phyloP scores from a whole-genome alignment of 352 stramenopile genomes.

The Globisporangium spinosum region DNA sequence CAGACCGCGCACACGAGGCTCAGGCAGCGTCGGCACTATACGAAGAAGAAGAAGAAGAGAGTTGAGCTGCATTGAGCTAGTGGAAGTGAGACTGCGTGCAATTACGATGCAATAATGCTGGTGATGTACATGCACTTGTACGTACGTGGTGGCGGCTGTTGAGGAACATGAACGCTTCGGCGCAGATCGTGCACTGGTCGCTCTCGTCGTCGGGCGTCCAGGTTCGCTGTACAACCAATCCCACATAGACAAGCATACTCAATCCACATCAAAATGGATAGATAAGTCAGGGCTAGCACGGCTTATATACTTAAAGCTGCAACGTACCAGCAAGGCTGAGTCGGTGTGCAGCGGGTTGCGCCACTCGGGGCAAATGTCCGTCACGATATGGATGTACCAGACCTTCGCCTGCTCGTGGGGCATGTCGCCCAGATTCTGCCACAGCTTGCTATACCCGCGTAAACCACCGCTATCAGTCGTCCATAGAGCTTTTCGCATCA shows the following conservation, averaged over 20 bases:
- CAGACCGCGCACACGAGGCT: slow-evolving; percentile 65
- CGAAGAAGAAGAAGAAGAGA: too few relatives aligned
- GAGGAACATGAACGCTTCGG: slow-evolving; percentile 64
- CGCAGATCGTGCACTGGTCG: slow-evolving; percentile 51
- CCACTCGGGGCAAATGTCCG: slow-evolving; percentile 53
- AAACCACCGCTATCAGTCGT: not conserved
- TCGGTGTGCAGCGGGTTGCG: slow-evolving; percentile 42
- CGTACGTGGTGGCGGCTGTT: slow-evolving; percentile 71
- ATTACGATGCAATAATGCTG: not conserved
- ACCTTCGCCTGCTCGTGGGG: slow-evolving; percentile 34
- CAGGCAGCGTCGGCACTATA: slow-evolving; percentile 64
- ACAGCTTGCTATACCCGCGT: slow-evolving; percentile 35
- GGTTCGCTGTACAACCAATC: slow-evolving; percentile 31
- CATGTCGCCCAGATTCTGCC: slow-evolving; percentile 62
- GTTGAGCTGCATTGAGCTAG: not conserved
- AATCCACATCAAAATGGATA: not conserved
- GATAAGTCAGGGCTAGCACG: too few relatives aligned
- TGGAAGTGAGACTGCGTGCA: not conserved
- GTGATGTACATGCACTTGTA: not conserved
- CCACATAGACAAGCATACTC: not conserved
- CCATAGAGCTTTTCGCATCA: not conserved
- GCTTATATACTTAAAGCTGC: too few relatives aligned
- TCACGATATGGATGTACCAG: slow-evolving; percentile 54
- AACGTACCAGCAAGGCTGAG: slow-evolving; percentile 46
- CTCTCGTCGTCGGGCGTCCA: slow-evolving; percentile 65